phyloP scores from a whole-genome alignment of 768 basidiomycete species.

The Suillus plorans region DNA sequence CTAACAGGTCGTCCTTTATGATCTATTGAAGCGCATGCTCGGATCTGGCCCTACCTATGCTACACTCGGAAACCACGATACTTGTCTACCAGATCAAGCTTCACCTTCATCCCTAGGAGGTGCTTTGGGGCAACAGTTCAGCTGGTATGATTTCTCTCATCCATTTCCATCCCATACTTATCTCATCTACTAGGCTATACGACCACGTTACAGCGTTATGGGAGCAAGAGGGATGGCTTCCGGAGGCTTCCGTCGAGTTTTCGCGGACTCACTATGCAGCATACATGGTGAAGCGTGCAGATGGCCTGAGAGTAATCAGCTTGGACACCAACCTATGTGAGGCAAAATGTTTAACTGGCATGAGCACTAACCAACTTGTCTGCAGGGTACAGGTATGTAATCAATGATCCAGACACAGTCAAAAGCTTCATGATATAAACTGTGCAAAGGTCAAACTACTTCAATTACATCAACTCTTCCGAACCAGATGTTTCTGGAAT shows the following conservation, averaged over 20 bases:
- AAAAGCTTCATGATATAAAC: conserved; percentile 8
- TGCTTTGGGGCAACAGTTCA: conserved; percentile 56
- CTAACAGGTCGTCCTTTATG: conserved; percentile 58
- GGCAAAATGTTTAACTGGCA: conserved; percentile 22
- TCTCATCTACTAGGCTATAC: conserved; percentile 56
- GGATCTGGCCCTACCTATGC: conserved; percentile 74
- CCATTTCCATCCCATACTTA: not conserved
- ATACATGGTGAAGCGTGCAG: conserved; percentile 65
- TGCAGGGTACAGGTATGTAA: conserved; percentile 32
- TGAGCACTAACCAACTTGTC: not conserved
- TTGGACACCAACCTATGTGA: conserved; percentile 77
- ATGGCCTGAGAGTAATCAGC: conserved; percentile 70
- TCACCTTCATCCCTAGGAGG: conserved; percentile 59
- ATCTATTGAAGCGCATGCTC: conserved; percentile 61
- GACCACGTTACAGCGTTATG: conserved; percentile 71
- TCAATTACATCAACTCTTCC: conserved; percentile 77
- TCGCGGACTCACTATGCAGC: conserved; percentile 72
- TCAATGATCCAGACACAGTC: not conserved
- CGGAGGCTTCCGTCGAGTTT: conserved; percentile 49
- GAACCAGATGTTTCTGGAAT: conserved; percentile 71
- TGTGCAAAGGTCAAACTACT: conserved; percentile 56
- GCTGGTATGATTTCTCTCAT: conserved; percentile 15
- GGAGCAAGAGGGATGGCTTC: conserved; percentile 71
- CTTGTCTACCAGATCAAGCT: conserved; percentile 57
- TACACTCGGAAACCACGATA: conserved; percentile 77